phyloP scores from a whole-genome alignment of 2,329 filamentous ascomycete genomes.

The Fusarium euwallaceae region DNA sequence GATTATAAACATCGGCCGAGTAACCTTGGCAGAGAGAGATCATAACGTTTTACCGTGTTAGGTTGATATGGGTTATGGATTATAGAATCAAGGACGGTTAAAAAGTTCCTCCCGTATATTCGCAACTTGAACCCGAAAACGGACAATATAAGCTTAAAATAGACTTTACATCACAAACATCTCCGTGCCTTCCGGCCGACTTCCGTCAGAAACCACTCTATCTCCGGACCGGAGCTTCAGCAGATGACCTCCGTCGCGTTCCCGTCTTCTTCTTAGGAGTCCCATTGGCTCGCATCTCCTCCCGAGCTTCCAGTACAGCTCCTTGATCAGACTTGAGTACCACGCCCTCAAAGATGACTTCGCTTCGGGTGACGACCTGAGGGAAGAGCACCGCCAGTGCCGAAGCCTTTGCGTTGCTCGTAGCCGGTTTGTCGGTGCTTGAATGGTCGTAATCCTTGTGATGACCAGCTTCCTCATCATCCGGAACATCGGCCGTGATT shows the following conservation, averaged over 20 bases:
- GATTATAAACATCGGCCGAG: not conserved
- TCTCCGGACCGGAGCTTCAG: constrained; percentile 24
- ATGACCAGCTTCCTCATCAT: constrained; percentile 34
- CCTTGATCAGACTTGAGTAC: constrained; percentile 44
- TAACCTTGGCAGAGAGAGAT: not conserved
- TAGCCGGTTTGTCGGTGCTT: constrained; percentile 16
- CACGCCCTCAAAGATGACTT: constrained; percentile 42
- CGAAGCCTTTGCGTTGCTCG: constrained; percentile 5
- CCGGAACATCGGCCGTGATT: constrained; percentile 41
- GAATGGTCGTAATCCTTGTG: constrained; percentile 38
- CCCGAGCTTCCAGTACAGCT: constrained; percentile 29
- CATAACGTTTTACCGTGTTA: too few relatives aligned
- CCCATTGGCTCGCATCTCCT: constrained; percentile 26
- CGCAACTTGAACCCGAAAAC: not conserved
- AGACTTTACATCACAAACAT: not conserved
- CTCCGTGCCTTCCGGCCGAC: not conserved
- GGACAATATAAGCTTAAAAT: not conserved
- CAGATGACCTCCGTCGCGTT: constrained; percentile 23
- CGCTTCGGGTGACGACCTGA: constrained; percentile 41
- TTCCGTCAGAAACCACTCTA: not conserved
- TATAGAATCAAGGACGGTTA: not conserved
- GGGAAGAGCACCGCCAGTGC: constrained; percentile 44
- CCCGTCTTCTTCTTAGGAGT: constrained; percentile 27
- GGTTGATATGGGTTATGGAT: not conserved
- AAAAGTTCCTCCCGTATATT: not conserved